Conservation (phyloP, 1,139 yeast species). For the Sugiyamaella japonica region DNA sequence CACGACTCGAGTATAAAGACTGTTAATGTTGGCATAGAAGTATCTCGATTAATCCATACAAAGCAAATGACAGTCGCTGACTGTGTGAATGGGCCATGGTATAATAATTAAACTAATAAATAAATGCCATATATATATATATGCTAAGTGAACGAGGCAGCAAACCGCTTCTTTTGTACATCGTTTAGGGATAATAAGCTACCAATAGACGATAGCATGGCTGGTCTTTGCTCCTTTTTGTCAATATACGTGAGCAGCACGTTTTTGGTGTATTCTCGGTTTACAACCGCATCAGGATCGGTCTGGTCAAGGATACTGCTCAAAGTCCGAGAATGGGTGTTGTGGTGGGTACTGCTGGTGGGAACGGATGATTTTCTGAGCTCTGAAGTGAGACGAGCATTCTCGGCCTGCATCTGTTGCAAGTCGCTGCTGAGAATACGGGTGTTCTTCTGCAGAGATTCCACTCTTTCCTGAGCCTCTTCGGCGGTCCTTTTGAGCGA, state of each 20-base stretch:
- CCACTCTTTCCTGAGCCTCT: slow-evolving; percentile 40
- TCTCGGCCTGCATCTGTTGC: slow-evolving; percentile 33
- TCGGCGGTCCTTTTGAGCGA: slow-evolving; percentile 39
- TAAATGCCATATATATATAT: slow-evolving; percentile 9
- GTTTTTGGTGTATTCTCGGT: slow-evolving; percentile 79
- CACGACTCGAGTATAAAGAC: slow-evolving; percentile 75
- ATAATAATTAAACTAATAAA: slow-evolving; percentile 28
- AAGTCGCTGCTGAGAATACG: slow-evolving; percentile 66
- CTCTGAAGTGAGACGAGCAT: slow-evolving; percentile 26
- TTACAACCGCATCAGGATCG: slow-evolving; percentile 32
- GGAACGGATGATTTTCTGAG: neutral
- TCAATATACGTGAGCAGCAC: slow-evolving; percentile 87
- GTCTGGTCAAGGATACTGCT: slow-evolving; percentile 11
- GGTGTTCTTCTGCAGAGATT: slow-evolving; percentile 54
- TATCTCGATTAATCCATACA: slow-evolving; percentile 52
- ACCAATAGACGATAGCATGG: slow-evolving; percentile 80
- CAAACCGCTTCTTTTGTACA: slow-evolving; percentile 69
- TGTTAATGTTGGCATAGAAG: slow-evolving; percentile 65
- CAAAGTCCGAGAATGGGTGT: slow-evolving; percentile 13
- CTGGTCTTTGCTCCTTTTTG: slow-evolving; percentile 85
- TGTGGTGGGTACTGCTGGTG: neutral
- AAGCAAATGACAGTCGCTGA: slow-evolving; percentile 78
- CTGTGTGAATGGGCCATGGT: slow-evolving; percentile 65
- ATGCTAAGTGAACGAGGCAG: slow-evolving; percentile 51
- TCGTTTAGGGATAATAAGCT: slow-evolving; percentile 66